phyloP scores from a whole-genome alignment of 805 yeast genomes.

The Saturnispora kantuleensis region DNA sequence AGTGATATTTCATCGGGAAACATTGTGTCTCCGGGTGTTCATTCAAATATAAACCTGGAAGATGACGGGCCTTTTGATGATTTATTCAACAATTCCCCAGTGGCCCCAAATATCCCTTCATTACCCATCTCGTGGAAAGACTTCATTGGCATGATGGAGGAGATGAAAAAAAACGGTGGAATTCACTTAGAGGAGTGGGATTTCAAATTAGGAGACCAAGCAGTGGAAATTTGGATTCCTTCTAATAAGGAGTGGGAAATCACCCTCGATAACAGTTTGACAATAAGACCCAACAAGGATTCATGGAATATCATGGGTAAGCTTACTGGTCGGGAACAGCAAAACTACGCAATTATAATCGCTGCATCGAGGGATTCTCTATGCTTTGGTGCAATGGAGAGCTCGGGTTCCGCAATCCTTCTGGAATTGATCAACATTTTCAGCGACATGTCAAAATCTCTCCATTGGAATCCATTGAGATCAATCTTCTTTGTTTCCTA shows the following conservation, averaged over 20 bases:
- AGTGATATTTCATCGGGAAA: conserved; percentile 66
- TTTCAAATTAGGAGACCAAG: conserved; percentile 16
- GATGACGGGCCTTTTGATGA: conserved; percentile 30
- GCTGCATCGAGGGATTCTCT: conserved; percentile 75
- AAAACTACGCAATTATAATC: conserved; percentile 58
- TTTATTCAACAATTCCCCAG: conserved; percentile 35
- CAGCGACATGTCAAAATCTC: conserved; percentile 49
- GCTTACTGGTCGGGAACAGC: conserved; percentile 72
- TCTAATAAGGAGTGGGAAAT: conserved; percentile 23
- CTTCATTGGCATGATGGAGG: conserved; percentile 35
- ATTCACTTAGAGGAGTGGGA: conserved; percentile 29
- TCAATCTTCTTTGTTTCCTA: conserved; percentile 75
- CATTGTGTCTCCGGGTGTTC: conserved; percentile 70
- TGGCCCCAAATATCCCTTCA: conserved; percentile 64
- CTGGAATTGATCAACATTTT: conserved; percentile 64
- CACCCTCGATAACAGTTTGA: conserved; percentile 30
- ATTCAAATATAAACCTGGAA: conserved; percentile 26
- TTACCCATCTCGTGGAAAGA: conserved; percentile 72
- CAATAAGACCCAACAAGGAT: conserved; percentile 45
- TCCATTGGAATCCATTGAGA: conserved; percentile 77
- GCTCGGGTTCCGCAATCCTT: conserved; percentile 65
- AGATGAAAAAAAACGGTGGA: conserved; percentile 28
- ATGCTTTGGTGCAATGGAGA: conserved; percentile 62
- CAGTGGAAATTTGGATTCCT: conserved; percentile 35
- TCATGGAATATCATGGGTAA: conserved; percentile 74